Base-by-base conservation (phyloP, 2,329 filamentous ascomycete genomes). In the Beauveria scarabaeidicola region DNA sequence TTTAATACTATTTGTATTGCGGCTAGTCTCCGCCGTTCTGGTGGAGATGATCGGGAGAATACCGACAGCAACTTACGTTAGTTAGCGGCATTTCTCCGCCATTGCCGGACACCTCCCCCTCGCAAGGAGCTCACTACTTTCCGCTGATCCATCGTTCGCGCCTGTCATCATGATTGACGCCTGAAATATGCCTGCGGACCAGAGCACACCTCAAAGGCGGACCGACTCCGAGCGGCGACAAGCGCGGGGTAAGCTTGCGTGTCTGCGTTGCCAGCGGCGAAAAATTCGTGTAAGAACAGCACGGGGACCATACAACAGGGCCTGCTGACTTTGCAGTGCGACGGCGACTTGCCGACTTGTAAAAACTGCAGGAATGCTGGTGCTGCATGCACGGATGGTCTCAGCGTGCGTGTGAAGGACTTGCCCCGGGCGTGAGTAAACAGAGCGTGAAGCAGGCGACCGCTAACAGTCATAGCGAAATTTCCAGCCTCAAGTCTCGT, bases 201-300 rank as follows among this genome's bases (percentile, higher is more conserved):
- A 36, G 2, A 44, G 47, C n/a, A 27, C 44, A 7, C 29, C 23
- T 29, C 60, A 3, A 38, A 66, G 57, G 40, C 59, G 61, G 58
- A 51, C 41, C 9, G 66, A 65, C 15, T 61, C 63, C 38, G 60
- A 63, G 6, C 63, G 65, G 48, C 67, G 66, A 10, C 70, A 66
- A 32, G 63, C 65, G 27, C 64, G 70, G 17, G 62, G 70, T 47
- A 65, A 68, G 6, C 63, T 75, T 50, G 66, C 70, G 0, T 69
- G 69, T 63, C 64, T 66, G 19, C 67, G 72, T 5, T 81, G 78
- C 59, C 78, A 81, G 61, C 69, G 75, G 46, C 72, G 78, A 27
- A 81, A 81, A 67, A 80, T 81, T 64, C 73, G 73, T 50, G 77
- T 77, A 69, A 25, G 71, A 63, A 7, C 13, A 51, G 13, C 27